These are phyloP conservation scores for Ceratocystis ficicola DNA, from an alignment of 2,329 filamentous ascomycete species.

Conservation along the genomic window DNA sequence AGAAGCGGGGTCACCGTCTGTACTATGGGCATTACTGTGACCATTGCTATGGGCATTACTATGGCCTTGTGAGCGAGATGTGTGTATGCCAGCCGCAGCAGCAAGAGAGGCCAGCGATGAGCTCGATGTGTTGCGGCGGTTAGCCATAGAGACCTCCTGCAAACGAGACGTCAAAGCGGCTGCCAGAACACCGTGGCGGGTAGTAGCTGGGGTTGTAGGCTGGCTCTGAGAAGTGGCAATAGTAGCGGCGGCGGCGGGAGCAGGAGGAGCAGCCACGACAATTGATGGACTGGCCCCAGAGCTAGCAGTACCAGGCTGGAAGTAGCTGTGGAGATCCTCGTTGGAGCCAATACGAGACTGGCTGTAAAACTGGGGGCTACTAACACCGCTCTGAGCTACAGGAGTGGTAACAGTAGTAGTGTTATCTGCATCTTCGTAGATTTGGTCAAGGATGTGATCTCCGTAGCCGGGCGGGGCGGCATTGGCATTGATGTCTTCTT, in stretches of 20 bases:
- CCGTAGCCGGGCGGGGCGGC: constrained; percentile 88
- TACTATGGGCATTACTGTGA: constrained; percentile 26
- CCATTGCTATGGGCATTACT: constrained; percentile 7
- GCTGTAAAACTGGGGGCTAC: constrained; percentile 59
- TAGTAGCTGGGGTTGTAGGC: constrained; percentile 17
- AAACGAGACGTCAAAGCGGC: constrained; percentile 50
- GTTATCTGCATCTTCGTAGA: constrained; percentile 74
- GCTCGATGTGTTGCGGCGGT: constrained; percentile 37
- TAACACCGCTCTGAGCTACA: constrained; percentile 56
- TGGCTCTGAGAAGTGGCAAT: constrained; percentile 5
- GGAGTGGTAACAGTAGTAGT: constrained; percentile 69
- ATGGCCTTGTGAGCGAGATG: constrained; percentile 23
- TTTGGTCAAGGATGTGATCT: constrained; percentile 74
- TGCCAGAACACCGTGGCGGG: constrained; percentile 21
- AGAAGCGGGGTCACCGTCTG: constrained; percentile 39
- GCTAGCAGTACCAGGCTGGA: constrained; percentile 34
- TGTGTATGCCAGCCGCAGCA: constrained; percentile 35
- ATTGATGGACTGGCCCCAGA: constrained; percentile 25
- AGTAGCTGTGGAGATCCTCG: constrained; percentile 56
- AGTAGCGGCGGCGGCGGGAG: background rate
- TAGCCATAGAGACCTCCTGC: constrained; percentile 51
- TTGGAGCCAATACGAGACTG: constrained; percentile 62
- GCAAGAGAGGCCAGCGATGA: constrained; percentile 35
- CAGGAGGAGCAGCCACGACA: constrained; percentile 14
- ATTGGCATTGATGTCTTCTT: constrained; percentile 40